These are phyloP conservation scores for Medicago arabica DNA, from an alignment of 306 rosid genomes.

Conservation along the genomic window DNA sequence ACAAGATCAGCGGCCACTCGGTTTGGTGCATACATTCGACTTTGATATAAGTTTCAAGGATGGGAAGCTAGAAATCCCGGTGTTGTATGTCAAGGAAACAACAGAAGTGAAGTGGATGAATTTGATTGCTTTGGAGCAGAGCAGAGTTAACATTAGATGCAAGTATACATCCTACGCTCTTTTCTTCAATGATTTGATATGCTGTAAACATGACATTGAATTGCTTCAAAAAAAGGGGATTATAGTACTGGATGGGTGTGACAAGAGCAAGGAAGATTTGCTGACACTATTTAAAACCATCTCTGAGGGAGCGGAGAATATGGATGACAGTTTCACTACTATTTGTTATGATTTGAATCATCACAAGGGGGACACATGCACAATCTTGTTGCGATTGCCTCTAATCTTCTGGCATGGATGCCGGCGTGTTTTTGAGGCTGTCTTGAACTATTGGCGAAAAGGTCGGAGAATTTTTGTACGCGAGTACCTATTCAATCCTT, in stretches of 20 bases:
- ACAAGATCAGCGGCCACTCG: too few relatives aligned
- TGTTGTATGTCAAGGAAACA: background rate
- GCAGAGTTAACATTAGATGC: background rate
- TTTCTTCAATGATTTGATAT: conserved; percentile 3
- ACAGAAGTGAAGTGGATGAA: background rate
- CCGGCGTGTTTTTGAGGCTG: background rate
- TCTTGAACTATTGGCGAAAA: too few relatives aligned
- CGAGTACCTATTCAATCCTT: too few relatives aligned
- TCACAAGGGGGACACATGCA: background rate
- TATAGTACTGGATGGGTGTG: background rate
- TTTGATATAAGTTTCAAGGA: background rate
- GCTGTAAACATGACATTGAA: conserved; percentile 19
- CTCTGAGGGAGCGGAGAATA: conserved; percentile 1
- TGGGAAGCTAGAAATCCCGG: background rate
- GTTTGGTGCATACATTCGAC: background rate
- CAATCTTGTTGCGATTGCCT: background rate
- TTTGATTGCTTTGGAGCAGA: conserved; percentile 10
- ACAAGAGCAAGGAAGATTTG: conserved; percentile 19
- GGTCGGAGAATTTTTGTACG: too few relatives aligned
- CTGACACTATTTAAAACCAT: background rate
- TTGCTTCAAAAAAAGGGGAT: conserved; percentile 4
- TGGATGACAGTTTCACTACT: background rate
- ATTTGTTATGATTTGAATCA: background rate
- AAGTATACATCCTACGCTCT: background rate
- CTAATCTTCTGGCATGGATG: background rate